Evolutionary conservation across 2,329 filamentous ascomycete species (phyloP), one percentile per base, ranked within the genome.

Genomic region (Corniculantispora saksenae): DNA sequence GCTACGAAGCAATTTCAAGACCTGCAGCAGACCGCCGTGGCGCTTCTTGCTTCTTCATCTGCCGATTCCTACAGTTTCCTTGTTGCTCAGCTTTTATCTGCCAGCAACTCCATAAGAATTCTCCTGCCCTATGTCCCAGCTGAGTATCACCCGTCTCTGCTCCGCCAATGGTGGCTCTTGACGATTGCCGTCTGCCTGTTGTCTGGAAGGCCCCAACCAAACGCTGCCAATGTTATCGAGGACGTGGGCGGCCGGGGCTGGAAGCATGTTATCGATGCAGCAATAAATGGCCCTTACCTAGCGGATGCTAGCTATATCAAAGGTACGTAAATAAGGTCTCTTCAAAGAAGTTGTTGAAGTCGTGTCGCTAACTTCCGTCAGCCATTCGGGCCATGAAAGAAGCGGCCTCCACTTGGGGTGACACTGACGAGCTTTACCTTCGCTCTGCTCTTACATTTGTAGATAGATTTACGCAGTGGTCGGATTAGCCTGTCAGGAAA

Each of bases 151-250:
- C 76, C 93, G 54, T 81, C 81, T 25, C 80, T 99, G 5, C 83
- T 98, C 10, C 84, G 91, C 47, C 89, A 97, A 75, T 98, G 95
- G 93, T 97, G 93, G 91, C 80, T 99, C 6, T 85, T 97, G 50
- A 87, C 90, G 0, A 76, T 97, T 50, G 86, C 88, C 0, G 85
- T 94, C 13, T 98, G 95, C 74, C 86, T 97, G 61, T 80, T 88
- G 2, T 89, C 92, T 72, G 79, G 90, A 29, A 84, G 94, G 23
- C 95, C 94, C 0, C 80, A 83, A 65, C 87, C 97, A 64, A 84
- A 91, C 63, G 79, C 86, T n/a, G 85, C 89, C 64, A 82, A 84
- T 32, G 83, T 95, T 65, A 81, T 83, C 6, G 67, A 69, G 12
- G 86, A 92, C 53, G 71, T 87, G n/a, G 83, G 85, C 47, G 85